Conservation (phyloP, 352 stramenopile genomes). For the Phytopythium aichiense region DNA sequence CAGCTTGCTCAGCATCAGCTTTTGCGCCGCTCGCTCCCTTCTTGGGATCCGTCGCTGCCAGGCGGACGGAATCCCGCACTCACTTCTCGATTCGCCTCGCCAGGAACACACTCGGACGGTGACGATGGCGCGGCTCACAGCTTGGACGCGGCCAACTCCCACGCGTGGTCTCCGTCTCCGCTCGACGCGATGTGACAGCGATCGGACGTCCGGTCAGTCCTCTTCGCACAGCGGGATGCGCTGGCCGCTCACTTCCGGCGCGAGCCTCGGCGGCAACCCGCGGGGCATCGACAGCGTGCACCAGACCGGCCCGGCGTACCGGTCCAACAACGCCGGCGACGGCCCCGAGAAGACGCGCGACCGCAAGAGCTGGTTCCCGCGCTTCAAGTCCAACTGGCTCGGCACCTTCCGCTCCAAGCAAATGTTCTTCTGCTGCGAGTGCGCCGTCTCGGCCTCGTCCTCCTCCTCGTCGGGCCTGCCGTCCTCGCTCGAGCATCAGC, state of each 20-base stretch:
- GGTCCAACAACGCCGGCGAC: conserved; percentile 72
- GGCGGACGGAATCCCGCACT: neutral
- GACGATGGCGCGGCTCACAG: neutral
- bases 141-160: neutral
- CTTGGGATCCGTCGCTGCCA: neutral
- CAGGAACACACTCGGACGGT: neutral
- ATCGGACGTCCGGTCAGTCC: neutral
- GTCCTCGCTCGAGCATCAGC: conserved; percentile 11
- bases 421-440: conserved; percentile 85
- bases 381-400: conserved; percentile 88
- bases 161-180: neutral
- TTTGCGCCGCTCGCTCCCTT: no score
- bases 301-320: conserved; percentile 58
- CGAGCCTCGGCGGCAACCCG: conserved; percentile 1
- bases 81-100: conserved; percentile 4
- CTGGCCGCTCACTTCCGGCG: neutral
- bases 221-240: neutral
- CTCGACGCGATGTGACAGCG: neutral
- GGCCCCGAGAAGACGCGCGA: conserved; percentile 84
- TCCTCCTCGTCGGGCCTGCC: neutral
- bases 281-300: conserved; percentile 21
- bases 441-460: conserved; percentile 35
- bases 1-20: neutral
- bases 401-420: conserved; percentile 84
- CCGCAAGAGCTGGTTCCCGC: conserved; percentile 84